These are phyloP conservation scores for Trichoderma atroviride DNA, from an alignment of 2,329 filamentous ascomycete genomes.

Conservation along the genomic window DNA sequence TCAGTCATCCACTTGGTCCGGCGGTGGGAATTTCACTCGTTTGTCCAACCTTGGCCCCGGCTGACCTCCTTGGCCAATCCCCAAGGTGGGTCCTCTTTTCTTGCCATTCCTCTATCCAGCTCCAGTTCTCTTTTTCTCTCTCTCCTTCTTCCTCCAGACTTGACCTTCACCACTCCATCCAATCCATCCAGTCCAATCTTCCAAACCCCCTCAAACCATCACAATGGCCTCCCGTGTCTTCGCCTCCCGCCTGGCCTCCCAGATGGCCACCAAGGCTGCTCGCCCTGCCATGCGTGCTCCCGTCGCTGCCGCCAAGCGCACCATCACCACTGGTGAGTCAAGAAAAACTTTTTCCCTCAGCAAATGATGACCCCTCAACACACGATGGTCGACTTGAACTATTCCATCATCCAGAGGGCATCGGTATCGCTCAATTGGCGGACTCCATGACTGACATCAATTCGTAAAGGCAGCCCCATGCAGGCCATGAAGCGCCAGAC, in stretches of 20 bases:
- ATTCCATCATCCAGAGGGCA: conserved; percentile 33
- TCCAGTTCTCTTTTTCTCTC: conserved; percentile 41
- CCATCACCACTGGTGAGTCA: conserved; percentile 71
- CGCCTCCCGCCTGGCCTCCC: conserved; percentile 75
- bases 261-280: conserved; percentile 77
- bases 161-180: conserved; percentile 37
- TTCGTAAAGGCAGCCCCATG: conserved; percentile 59
- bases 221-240: conserved; percentile 83
- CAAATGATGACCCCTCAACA: conserved; percentile 25
- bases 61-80: conserved; percentile 39
- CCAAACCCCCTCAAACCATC: conserved; percentile 51
- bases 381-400: conserved; percentile 1
- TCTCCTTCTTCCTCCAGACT: conserved; percentile 38
- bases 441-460: conserved; percentile 40
- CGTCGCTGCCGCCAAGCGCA: conserved; percentile 71
- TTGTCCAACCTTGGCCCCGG: conserved; percentile 40
- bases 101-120: conserved; percentile 43
- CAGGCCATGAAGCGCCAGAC: conserved; percentile 77
- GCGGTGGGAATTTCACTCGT: conserved; percentile 39
- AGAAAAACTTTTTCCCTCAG: conserved; percentile 37
- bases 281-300: conserved; percentile 71
- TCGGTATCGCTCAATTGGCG: conserved; percentile 39
- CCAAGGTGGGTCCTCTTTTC: conserved; percentile 44
- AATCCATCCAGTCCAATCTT: conserved; percentile 37
- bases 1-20: conserved; percentile 28